Conservation (phyloP, 345 rosid species). For the Bretschneidera sinensis region DNA sequence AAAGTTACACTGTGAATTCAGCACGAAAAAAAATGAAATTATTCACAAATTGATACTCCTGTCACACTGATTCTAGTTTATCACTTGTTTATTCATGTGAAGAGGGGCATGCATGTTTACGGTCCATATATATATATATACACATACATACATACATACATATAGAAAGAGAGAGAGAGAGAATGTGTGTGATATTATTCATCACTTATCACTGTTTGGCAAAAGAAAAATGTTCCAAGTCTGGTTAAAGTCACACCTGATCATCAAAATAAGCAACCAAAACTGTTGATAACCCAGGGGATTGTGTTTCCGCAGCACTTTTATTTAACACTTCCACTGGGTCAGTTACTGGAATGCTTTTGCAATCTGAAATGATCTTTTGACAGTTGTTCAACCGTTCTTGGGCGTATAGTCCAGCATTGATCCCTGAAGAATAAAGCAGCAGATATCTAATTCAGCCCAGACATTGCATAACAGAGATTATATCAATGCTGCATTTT, state of each 20-base stretch:
- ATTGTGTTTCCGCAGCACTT: slow-evolving; percentile 48
- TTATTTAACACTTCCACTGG: slow-evolving; percentile 46
- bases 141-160: no score
- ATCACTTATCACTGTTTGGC: slow-evolving; percentile 1
- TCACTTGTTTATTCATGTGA: no score
- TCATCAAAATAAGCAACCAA: slow-evolving; percentile 60
- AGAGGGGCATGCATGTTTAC: no score
- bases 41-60: no score
- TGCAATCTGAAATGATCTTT: slow-evolving; percentile 36
- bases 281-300: slow-evolving; percentile 60
- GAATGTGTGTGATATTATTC: not conserved
- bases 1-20: no score
- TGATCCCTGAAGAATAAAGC: slow-evolving; percentile 39
- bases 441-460: not conserved
- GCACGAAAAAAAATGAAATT: no score
- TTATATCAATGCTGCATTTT: not conserved
- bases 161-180: no score
- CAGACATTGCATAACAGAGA: not conserved
- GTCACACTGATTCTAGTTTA: no score
- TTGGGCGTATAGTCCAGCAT: slow-evolving; percentile 40
- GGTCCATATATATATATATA: no score
- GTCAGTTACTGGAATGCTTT: slow-evolving; percentile 26
- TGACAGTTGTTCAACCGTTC: slow-evolving; percentile 53
- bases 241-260: slow-evolving; percentile 39
- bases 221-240: not conserved